Percentiles rank a stretch among this genome's conserved stretches.
Evolutionary conservation across 75 land plant species (phyloP).

Genomic region (Adiantum capillusveneris): DNA sequence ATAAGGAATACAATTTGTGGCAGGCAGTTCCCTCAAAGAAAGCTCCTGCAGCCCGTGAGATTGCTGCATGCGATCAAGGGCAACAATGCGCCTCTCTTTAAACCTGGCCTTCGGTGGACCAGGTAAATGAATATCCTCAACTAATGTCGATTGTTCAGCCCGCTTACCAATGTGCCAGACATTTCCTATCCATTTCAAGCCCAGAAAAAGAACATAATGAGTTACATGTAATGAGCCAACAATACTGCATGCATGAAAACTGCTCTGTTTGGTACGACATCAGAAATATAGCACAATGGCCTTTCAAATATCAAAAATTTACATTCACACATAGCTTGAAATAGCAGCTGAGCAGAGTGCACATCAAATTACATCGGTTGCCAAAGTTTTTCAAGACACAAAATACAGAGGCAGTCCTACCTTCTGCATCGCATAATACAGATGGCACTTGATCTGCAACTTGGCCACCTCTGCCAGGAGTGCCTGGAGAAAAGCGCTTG

Average conservation of each 20-base stretch:
- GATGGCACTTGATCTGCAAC: background rate
- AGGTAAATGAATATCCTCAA: background rate
- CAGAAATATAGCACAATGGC: background rate
- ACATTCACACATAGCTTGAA: background rate
- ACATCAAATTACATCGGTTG: too few relatives aligned
- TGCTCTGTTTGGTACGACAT: background rate
- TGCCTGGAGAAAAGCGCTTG: background rate
- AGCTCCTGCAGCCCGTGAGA: background rate
- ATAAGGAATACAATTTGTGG: background rate
- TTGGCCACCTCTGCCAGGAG: background rate
- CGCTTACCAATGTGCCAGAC: too few relatives aligned
- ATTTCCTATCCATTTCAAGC: too few relatives aligned
- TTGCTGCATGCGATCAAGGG: background rate
- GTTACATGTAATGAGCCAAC: too few relatives aligned
- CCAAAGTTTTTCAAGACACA: too few relatives aligned
- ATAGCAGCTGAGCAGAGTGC: too few relatives aligned
- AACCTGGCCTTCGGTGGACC: background rate
- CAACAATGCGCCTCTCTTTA: background rate
- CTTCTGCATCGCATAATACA: background rate
- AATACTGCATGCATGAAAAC: background rate
- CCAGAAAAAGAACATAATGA: too few relatives aligned
- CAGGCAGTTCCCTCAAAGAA: background rate
- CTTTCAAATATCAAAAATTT: background rate
- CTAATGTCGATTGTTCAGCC: background rate
- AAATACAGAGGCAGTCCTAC: background rate